Conservation (phyloP, 1,139 yeast genomes). For the Barnettozyma hawaiiensis region DNA sequence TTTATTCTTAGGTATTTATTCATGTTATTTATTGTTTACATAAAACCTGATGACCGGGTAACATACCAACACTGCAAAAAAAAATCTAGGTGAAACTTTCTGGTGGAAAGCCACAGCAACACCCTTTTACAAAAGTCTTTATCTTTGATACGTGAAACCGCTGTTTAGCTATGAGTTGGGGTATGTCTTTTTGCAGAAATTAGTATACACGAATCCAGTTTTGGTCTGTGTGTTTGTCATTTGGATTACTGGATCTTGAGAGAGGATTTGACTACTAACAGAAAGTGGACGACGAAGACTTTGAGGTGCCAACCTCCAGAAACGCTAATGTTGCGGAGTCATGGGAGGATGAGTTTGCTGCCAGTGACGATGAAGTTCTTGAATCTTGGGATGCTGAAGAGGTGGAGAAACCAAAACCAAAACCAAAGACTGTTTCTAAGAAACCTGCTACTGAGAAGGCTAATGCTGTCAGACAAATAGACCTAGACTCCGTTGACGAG, state of each 20-base stretch:
- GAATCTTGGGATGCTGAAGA: constrained; percentile 89
- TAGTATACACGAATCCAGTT: too few relatives aligned
- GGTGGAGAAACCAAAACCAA: constrained; percentile 34
- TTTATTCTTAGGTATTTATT: neutral
- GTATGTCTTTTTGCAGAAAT: neutral
- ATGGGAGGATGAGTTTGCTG: constrained; percentile 73
- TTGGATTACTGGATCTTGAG: neutral
- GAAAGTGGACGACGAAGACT: constrained; percentile 73
- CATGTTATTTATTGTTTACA: too few relatives aligned
- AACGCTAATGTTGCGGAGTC: constrained; percentile 53
- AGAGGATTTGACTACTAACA: constrained; percentile 5
- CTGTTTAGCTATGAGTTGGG: constrained; percentile 3
- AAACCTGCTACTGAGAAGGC: constrained; percentile 24
- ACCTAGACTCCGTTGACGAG: constrained; percentile 60
- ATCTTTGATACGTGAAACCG: neutral
- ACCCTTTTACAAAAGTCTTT: neutral
- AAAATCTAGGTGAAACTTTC: neutral
- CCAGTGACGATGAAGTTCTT: constrained; percentile 64
- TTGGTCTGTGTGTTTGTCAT: neutral
- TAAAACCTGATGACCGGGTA: neutral
- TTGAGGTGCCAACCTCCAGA: constrained; percentile 57
- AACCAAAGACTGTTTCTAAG: constrained; percentile 30
- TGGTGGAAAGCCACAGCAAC: neutral
- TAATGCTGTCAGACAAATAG: constrained; percentile 30
- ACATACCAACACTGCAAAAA: neutral